These are phyloP conservation scores for Blastocystis sp. DNA, from an alignment of 352 stramenopile species.

Conservation along the genomic window DNA sequence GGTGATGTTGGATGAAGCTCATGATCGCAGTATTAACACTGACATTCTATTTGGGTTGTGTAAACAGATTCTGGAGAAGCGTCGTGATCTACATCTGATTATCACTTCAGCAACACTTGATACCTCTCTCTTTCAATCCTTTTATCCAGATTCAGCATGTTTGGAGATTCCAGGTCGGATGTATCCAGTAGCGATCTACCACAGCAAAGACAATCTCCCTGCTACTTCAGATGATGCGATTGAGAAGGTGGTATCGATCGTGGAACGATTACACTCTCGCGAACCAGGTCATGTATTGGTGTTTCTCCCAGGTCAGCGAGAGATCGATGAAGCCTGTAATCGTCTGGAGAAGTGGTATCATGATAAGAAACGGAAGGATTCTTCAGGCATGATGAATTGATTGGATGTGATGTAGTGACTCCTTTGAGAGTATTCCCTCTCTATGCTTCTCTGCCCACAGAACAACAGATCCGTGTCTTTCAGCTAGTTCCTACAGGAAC, in stretches of 20 bases:
- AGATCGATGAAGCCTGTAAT: constrained; percentile 80
- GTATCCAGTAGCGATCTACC: constrained; percentile 78
- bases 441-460: constrained; percentile 79
- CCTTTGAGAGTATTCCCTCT: constrained; percentile 75
- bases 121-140: constrained; percentile 80
- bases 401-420: background rate
- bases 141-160: constrained; percentile 78
- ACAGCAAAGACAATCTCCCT: constrained; percentile 76
- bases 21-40: constrained; percentile 84
- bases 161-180: constrained; percentile 75
- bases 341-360: constrained; percentile 72
- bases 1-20: constrained; percentile 87
- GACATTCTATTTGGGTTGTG: constrained; percentile 86
- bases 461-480: constrained; percentile 80
- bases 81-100: constrained; percentile 81
- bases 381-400: constrained; percentile 62
- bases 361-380: background rate
- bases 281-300: constrained; percentile 80
- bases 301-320: constrained; percentile 80
- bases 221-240: constrained; percentile 77
- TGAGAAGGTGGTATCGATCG: constrained; percentile 77
- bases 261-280: constrained; percentile 78
- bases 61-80: constrained; percentile 73
- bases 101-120: constrained; percentile 88
- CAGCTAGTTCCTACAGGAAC: constrained; percentile 72